These are phyloP conservation scores for Tetracladium maxilliforme DNA, from an alignment of 2,329 filamentous ascomycete species.

Conservation along the genomic window DNA sequence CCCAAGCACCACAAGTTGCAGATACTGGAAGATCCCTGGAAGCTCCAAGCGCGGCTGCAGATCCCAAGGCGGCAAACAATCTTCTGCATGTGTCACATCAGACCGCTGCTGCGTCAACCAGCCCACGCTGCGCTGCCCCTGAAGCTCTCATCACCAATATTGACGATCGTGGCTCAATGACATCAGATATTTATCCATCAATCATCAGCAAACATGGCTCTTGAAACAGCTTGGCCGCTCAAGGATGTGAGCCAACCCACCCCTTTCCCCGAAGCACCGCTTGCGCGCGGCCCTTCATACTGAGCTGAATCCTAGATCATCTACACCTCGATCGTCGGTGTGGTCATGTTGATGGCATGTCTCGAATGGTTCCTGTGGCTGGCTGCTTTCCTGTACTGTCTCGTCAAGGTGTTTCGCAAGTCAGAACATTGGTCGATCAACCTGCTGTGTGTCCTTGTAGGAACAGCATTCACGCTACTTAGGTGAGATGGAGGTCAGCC, in stretches of 20 bases:
- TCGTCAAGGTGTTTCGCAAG: conserved; percentile 77
- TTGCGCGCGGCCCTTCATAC: conserved; percentile 2
- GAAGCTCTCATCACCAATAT: too few relatives aligned
- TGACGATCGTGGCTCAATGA: too few relatives aligned
- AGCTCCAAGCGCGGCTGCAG: too few relatives aligned
- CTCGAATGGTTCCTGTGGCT: conserved; percentile 94
- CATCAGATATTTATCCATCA: too few relatives aligned
- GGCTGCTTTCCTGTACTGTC: conserved; percentile 83
- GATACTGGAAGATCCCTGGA: too few relatives aligned
- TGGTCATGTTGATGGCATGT: conserved; percentile 70
- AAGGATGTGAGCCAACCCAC: conserved; percentile 2
- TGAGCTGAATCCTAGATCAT: conserved; percentile 47
- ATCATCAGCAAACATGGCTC: too few relatives aligned
- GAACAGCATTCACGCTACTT: conserved; percentile 56
- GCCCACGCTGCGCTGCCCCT: too few relatives aligned
- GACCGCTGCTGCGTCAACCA: too few relatives aligned
- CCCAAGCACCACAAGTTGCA: too few relatives aligned
- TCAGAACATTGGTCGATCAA: conserved; percentile 78
- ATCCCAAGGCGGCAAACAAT: too few relatives aligned
- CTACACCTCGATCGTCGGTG: conserved; percentile 67
- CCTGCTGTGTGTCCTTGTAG: conserved; percentile 62
- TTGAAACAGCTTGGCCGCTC: conserved; percentile 1
- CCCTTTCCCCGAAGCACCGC: neutral
- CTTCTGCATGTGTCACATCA: too few relatives aligned
- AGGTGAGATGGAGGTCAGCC: conserved; percentile 35